Percentiles rank a stretch among this genome's conserved stretches.
phyloP scores from a whole-genome alignment of 768 basidiomycete genomes.

The Nidularia sp. region DNA sequence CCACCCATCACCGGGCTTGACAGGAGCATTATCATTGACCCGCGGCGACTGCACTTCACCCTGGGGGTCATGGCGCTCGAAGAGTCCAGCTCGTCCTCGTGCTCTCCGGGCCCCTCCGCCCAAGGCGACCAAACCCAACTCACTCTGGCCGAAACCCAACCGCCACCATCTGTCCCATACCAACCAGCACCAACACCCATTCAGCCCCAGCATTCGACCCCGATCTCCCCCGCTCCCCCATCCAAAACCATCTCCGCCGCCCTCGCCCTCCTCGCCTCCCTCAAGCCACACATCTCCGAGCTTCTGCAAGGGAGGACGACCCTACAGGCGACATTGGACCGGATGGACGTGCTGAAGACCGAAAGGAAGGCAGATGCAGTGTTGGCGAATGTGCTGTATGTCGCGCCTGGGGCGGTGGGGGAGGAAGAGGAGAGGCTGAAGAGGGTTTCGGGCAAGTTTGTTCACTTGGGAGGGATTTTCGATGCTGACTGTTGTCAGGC shows the following conservation, averaged over 20 bases:
- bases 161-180: not conserved
- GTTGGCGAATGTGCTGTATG: conserved; percentile 52
- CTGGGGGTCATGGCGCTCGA: conserved; percentile 68
- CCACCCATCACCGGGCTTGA: conserved; percentile 50
- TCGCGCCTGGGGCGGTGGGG: conserved; percentile 40
- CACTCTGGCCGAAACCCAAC: not conserved
- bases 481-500: not conserved
- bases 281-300: conserved; percentile 35
- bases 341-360: conserved; percentile 42
- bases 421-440: conserved; percentile 16
- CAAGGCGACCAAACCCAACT: not conserved
- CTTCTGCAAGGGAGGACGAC: conserved; percentile 23
- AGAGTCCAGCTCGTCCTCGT: conserved; percentile 2
- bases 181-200: not conserved
- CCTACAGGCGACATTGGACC: conserved; percentile 34
- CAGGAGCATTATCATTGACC: conserved; percentile 51
- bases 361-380: conserved; percentile 12
- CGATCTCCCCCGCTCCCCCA: not conserved
- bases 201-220: not conserved
- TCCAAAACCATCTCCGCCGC: conserved; percentile 32
- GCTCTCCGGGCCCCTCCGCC: not conserved
- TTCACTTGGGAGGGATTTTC: not conserved
- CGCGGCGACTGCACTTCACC: conserved; percentile 64
- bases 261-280: conserved; percentile 35
- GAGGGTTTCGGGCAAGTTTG: conserved; percentile 23